Evolutionary conservation across 75 land plant species (phyloP), one percentile per base, ranked within the genome.

Genomic region (Larix kaempferi): DNA sequence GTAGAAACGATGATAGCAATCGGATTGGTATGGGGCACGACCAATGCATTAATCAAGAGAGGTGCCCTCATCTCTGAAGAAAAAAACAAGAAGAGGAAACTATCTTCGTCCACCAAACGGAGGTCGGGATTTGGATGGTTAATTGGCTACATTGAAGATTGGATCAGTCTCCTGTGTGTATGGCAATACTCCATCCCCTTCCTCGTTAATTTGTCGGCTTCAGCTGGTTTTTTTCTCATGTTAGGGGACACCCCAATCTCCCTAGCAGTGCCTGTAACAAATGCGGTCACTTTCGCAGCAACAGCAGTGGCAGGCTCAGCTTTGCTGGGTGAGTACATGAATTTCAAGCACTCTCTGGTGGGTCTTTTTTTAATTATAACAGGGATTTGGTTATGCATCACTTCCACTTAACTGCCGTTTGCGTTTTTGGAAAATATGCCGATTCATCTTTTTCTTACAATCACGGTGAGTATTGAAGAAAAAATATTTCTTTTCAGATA

Each of bases 161-260:
- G 99, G 95, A 74, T 89, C 57, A 66, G 56, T n/a, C 91, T 94
- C 58, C 81, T 96, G 11, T 74, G 84, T 19, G 85, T 80, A 16
- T 94, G 95, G 95, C 90, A 96, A 84, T 96, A 96, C 82, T 84
- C 95, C 12, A n/a, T 94, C 44, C 99, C 99, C 15, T 92, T 96
- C 82, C 39, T 87, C 41, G 19, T 92, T 21, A 96, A 96, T 73
- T 85, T 96, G 35, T 89, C 93, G 5, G 95, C 95, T 33, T 96
- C 99, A 39, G 94, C 89, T 61, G 72, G 91, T 27, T 96, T 96
- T 88, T 88, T 94, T 81, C 67, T 82, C 57, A 80, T 86, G 25
- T 82, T 94, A 39, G 81, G 92, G 71, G 82, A 84, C 55, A 57
- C 84, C 69, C 98, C 98, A 11, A 91, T 96, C 78, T 92, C 98